A percentile compares a stretch with the other conserved stretches of the same genome.
Conservation (phyloP, 768 basidiomycete species). For the Favolaschia claudopus region DNA sequence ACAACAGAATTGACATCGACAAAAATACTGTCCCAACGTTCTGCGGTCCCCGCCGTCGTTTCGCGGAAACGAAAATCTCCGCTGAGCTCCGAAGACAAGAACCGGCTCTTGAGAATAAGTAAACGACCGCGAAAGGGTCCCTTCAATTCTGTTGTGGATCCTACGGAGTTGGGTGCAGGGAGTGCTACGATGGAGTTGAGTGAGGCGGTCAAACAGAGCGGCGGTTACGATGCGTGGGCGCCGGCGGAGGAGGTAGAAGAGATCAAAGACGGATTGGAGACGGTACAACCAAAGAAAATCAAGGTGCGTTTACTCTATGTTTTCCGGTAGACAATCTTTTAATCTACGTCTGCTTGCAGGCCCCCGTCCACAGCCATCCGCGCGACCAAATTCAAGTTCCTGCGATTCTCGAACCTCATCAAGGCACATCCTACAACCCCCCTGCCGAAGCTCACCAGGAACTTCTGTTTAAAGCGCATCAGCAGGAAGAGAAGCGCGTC, state of each 20-base stretch:
- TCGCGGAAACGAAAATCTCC: slow-evolving; percentile 65
- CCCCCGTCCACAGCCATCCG: slow-evolving; percentile 55
- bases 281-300: slow-evolving; percentile 49
- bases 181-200: slow-evolving; percentile 70
- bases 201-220: slow-evolving; percentile 73
- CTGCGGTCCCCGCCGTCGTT: slow-evolving; percentile 84
- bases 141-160: slow-evolving; percentile 74
- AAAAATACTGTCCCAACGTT: slow-evolving; percentile 85
- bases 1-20: slow-evolving; percentile 65
- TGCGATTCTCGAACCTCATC: slow-evolving; percentile 76
- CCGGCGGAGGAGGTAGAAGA: slow-evolving; percentile 40
- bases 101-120: slow-evolving; percentile 76
- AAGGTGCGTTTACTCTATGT: slow-evolving; percentile 54
- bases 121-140: slow-evolving; percentile 76
- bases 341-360: slow-evolving; percentile 40
- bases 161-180: slow-evolving; percentile 70
- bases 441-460: slow-evolving; percentile 74
- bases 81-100: slow-evolving; percentile 75
- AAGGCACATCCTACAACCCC: slow-evolving; percentile 92
- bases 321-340: neutral
- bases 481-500: slow-evolving; percentile 66
- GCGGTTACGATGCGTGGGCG: slow-evolving; percentile 72
- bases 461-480: slow-evolving; percentile 72
- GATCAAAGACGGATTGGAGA: slow-evolving; percentile 49
- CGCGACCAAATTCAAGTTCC: slow-evolving; percentile 65